phyloP scores from a whole-genome alignment of 768 basidiomycete genomes.

The Calocera cornea region DNA sequence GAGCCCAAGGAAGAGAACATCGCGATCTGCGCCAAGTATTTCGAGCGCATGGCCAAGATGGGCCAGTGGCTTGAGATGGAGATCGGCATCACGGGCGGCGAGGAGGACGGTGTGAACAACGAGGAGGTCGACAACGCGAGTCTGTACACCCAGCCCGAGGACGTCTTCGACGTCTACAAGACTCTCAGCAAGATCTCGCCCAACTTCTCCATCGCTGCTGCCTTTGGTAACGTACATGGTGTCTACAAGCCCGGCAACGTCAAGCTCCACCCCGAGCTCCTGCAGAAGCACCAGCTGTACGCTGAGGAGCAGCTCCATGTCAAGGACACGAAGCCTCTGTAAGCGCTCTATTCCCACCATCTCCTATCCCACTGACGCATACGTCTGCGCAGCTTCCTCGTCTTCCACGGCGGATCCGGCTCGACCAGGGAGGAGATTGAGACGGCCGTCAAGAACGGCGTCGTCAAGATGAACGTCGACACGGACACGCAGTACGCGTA shows the following conservation, averaged over 20 bases:
- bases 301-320: conserved; percentile 54
- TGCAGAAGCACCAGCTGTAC: conserved; percentile 79
- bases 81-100: conserved; percentile 98
- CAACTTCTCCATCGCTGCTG: conserved; percentile 96
- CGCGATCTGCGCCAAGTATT: conserved; percentile 82
- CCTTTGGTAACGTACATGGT: conserved; percentile 97
- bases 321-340: conserved; percentile 66
- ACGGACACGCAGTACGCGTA: conserved; percentile 93
- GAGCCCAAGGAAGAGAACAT: conserved; percentile 77
- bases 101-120: conserved; percentile 99
- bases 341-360: neutral
- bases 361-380: neutral
- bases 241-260: conserved; percentile 99
- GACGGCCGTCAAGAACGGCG: conserved; percentile 80
- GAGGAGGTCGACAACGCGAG: conserved; percentile 82
- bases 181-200: conserved; percentile 74
- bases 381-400: conserved; percentile 59
- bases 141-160: conserved; percentile 95
- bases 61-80: conserved; percentile 99
- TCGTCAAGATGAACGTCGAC: conserved; percentile 99
- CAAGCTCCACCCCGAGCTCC: conserved; percentile 76
- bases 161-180: conserved; percentile 80
- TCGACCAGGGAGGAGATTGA: conserved; percentile 92
- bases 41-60: conserved; percentile 83
- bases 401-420: conserved; percentile 99